Evolutionary conservation across 1,139 yeast species (phyloP).

Genomic region (Nakaseomyces bracarensis): DNA sequence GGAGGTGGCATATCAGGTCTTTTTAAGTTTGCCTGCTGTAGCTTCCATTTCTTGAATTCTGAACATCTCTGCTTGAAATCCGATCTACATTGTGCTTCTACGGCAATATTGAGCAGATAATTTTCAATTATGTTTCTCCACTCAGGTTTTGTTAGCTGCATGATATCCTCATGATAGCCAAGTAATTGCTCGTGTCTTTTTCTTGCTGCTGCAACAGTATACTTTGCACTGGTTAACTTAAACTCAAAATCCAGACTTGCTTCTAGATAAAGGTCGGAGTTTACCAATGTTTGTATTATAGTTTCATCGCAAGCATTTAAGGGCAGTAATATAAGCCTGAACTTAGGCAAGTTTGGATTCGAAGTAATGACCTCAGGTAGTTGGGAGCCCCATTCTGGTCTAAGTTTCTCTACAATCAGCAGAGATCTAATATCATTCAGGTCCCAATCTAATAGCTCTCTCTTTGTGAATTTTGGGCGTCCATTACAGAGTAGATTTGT

Average conservation of each 20-base stretch:
- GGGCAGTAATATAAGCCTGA: constrained; percentile 41
- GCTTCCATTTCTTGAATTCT: constrained; percentile 37
- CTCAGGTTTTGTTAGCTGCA: constrained; percentile 41
- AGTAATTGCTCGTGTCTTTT: constrained; percentile 36
- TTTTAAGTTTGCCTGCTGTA: constrained; percentile 20
- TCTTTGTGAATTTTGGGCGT: constrained; percentile 51
- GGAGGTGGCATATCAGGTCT: constrained; percentile 32
- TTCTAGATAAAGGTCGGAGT: constrained; percentile 52
- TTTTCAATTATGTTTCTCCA: constrained; percentile 66
- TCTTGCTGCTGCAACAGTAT: constrained; percentile 51
- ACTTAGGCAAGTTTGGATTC: constrained; percentile 23
- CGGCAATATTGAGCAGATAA: constrained; percentile 52
- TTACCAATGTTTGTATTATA: constrained; percentile 41
- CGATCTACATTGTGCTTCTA: constrained; percentile 58
- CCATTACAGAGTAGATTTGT: constrained; percentile 39
- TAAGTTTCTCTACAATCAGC: constrained; percentile 42
- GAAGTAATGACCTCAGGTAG: constrained; percentile 38
- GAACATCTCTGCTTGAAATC: constrained; percentile 47
- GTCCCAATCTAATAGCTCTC: constrained; percentile 57
- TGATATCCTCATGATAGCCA: constrained; percentile 22
- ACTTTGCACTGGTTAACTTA: constrained; percentile 48
- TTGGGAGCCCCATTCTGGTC: constrained; percentile 46
- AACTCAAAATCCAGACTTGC: constrained; percentile 46
- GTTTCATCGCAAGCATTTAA: constrained; percentile 41
- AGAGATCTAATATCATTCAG: constrained; percentile 56